Conservation (phyloP, 352 stramenopile species). For the Phytophthora litchii region DNA sequence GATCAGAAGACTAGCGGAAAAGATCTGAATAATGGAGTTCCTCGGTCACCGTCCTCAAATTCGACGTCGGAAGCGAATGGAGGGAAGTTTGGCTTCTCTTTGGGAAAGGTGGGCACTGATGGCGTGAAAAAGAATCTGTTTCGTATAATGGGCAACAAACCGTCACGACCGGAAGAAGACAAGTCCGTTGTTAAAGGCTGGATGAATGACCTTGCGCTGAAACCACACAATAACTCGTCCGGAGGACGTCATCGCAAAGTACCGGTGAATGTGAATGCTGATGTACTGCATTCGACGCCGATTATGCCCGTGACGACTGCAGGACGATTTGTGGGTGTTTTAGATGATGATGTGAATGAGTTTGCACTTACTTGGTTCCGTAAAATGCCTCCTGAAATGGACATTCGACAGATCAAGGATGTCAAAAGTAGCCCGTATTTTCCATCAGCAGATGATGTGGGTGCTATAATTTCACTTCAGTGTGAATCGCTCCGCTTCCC, state of each 20-base stretch:
- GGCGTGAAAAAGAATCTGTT: slow-evolving; percentile 76
- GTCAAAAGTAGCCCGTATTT: slow-evolving; percentile 62
- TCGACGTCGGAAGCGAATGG: slow-evolving; percentile 29
- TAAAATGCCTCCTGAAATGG: slow-evolving; percentile 48
- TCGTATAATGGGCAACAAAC: slow-evolving; percentile 69
- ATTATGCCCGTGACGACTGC: slow-evolving; percentile 60
- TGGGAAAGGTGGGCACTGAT: slow-evolving; percentile 70
- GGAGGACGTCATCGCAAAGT: slow-evolving; percentile 38
- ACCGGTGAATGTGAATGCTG: slow-evolving; percentile 18
- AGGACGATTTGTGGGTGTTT: slow-evolving; percentile 53
- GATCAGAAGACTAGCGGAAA: slow-evolving; percentile 45
- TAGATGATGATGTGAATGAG: slow-evolving; percentile 66
- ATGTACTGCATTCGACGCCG: slow-evolving; percentile 54
- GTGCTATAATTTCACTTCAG: slow-evolving; percentile 56
- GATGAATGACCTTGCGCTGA: slow-evolving; percentile 62
- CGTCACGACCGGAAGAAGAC: slow-evolving; percentile 61
- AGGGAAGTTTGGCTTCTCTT: slow-evolving; percentile 53
- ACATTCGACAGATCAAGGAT: slow-evolving; percentile 73
- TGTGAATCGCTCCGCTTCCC: slow-evolving; percentile 72
- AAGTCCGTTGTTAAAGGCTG: slow-evolving; percentile 58
- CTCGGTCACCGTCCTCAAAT: slow-evolving; percentile 25
- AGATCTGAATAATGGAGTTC: slow-evolving; percentile 10
- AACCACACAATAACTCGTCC: slow-evolving; percentile 41
- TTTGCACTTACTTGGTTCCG: slow-evolving; percentile 77
- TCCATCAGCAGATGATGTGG: slow-evolving; percentile 77